Evolutionary conservation across 345 rosid species (phyloP), one percentile per base, ranked within the genome.

Genomic region (Gossypium ekmanianum): DNA sequence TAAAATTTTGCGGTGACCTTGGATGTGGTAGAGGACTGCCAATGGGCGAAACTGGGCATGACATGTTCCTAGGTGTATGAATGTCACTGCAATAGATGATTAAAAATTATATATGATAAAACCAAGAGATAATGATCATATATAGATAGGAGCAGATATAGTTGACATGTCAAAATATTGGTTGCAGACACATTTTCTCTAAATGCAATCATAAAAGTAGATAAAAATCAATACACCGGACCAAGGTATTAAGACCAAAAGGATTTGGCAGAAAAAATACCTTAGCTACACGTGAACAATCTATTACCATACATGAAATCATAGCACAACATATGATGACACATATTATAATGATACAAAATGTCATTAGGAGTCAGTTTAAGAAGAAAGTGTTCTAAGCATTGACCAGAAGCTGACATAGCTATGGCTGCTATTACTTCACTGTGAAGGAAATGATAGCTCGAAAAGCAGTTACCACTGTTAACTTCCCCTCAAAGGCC

Each of bases 1-100:
- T 86, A 24, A 82, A 61, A 62, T 83, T 84, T 61, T 83, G 84
- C 0, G 90, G 93, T 50, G 90, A 86, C 76, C 86, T 86, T 47
- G 91, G 74, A 80, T 83, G 86, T 69, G 82, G 75, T 47, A 87
- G 81, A 69, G 93, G 93, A 77, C 93, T 89, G 51, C 90, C 90
- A 2, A 75, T 79, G 8, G 93, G 90, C 72, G 91, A 87, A 29
- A 89, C 87, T 0, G 93, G 90, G 75, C 90, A 89, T 0, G 91
- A 89, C 56, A 86, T 22, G 62, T 84, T 87, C 81, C 91, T 81
- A 2, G 79, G 87, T 48, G 79, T 65, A 79, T 80, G 86, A 51
- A 85, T 75, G 68, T 78, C 84, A 82, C 93, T 89, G 85, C 20
- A 73, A 50, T 16, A 7, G 16, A 80, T 76, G 24, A 64, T 76